A percentile compares a stretch with the other conserved stretches of the same genome.
Evolutionary conservation across 441 rosid genomes (phyloP).

Genomic region (Jatropha podagrica): DNA sequence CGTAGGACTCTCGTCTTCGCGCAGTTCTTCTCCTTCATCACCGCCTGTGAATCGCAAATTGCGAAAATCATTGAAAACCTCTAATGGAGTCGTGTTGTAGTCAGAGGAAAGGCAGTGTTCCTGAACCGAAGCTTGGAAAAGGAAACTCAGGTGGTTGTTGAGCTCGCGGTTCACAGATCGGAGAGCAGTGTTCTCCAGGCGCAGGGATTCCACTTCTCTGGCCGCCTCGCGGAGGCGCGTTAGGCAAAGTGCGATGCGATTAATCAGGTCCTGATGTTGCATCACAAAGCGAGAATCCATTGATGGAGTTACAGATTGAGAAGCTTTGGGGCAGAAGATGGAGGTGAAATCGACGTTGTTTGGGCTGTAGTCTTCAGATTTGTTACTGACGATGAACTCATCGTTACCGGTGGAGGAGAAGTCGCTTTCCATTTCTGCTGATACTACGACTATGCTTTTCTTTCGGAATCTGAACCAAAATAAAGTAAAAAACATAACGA

Average conservation of each 20-base stretch:
- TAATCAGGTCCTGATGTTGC: conserved; percentile 50
- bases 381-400: not conserved
- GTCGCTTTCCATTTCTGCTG: conserved; percentile 37
- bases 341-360: conserved; percentile 22
- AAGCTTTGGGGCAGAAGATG: conserved; percentile 6
- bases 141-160: conserved; percentile 38
- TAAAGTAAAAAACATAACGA: not conserved
- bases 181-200: conserved; percentile 47
- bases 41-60: conserved; percentile 25
- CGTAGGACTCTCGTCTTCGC: conserved; percentile 46
- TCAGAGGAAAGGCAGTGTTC: conserved; percentile 26
- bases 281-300: conserved; percentile 32
- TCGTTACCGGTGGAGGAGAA: conserved; percentile 17
- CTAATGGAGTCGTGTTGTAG: conserved; percentile 27
- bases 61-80: conserved; percentile 25
- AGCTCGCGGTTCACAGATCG: conserved; percentile 49
- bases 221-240: conserved; percentile 45
- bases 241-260: conserved; percentile 50
- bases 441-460: not conserved
- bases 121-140: conserved; percentile 38
- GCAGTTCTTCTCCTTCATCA: conserved; percentile 31
- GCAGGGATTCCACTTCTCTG: conserved; percentile 46
- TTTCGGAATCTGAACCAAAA: conserved; percentile 1
- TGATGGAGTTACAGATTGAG: not conserved
- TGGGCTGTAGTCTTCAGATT: conserved; percentile 1